A percentile compares a stretch with the other conserved stretches of the same genome.
Conservation (phyloP, 2,329 filamentous ascomycete genomes). For the Apiospora aurea region DNA sequence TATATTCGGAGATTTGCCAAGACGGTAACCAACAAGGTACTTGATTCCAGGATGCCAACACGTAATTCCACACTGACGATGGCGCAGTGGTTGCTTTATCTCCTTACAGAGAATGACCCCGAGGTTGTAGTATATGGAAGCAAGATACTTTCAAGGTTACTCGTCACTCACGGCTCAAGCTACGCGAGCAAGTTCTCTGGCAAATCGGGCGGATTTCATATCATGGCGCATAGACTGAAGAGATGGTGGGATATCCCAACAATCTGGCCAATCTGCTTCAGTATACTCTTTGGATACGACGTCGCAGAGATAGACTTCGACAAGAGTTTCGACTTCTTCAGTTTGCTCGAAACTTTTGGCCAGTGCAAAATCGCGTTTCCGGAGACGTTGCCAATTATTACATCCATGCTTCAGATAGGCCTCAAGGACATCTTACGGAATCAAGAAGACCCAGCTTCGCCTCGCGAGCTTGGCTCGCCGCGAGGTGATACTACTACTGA, state of each 20-base stretch:
- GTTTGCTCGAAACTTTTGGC: constrained; percentile 76
- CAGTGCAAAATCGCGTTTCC: constrained; percentile 74
- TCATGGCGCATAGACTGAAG: constrained; percentile 83
- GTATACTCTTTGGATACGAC: constrained; percentile 86
- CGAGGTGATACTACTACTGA: constrained; percentile 18
- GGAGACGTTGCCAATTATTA: constrained; percentile 81
- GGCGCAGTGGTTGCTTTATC: constrained; percentile 83
- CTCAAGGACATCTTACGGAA: constrained; percentile 73
- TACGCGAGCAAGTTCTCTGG: constrained; percentile 85
- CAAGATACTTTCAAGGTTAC: constrained; percentile 82
- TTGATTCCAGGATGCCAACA: constrained; percentile 39
- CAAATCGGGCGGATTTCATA: constrained; percentile 86
- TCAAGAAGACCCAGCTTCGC: constrained; percentile 66
- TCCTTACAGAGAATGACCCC: constrained; percentile 85
- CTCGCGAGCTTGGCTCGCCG: constrained; percentile 40
- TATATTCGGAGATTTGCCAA: constrained; percentile 88
- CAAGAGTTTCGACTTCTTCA: constrained; percentile 75
- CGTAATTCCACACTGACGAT: constrained; percentile 43
- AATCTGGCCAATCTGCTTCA: constrained; percentile 88
- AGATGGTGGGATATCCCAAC: constrained; percentile 88
- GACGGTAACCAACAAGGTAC: constrained; percentile 92
- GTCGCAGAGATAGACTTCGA: constrained; percentile 77
- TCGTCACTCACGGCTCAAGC: constrained; percentile 80
- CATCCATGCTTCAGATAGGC: constrained; percentile 86
- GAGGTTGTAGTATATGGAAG: constrained; percentile 82